These are phyloP conservation scores for Penicillium sp. DNA, from an alignment of 2,329 filamentous ascomycete genomes.

Conservation along the genomic window DNA sequence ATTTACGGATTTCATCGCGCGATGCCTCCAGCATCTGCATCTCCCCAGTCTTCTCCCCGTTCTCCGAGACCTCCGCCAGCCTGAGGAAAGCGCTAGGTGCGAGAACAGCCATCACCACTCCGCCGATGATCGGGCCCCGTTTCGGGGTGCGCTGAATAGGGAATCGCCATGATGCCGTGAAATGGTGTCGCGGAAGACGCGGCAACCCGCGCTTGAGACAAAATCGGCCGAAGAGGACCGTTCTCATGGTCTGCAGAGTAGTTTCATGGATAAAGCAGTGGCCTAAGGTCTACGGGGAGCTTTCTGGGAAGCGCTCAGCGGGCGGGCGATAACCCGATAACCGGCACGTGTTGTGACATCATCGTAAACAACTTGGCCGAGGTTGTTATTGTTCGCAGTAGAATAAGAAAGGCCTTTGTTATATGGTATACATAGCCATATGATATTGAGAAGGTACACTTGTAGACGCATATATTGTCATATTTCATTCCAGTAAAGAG, in stretches of 20 bases:
- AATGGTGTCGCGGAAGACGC: slow-evolving; percentile 39
- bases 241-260: slow-evolving; percentile 51
- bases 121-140: slow-evolving; percentile 31
- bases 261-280: slow-evolving; percentile 14
- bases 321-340: slow-evolving; percentile 14
- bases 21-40: slow-evolving; percentile 85
- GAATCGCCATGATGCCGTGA: slow-evolving; percentile 31
- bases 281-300: too few relatives aligned
- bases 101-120: slow-evolving; percentile 50
- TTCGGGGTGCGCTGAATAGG: slow-evolving; percentile 20
- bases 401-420: too few relatives aligned
- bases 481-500: too few relatives aligned
- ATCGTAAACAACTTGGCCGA: slow-evolving; percentile 13
- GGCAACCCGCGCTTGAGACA: slow-evolving; percentile 49
- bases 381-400: neutral
- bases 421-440: too few relatives aligned
- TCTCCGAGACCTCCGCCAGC: slow-evolving; percentile 56
- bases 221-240: slow-evolving; percentile 55
- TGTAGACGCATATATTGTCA: too few relatives aligned
- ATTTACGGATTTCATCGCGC: slow-evolving; percentile 73
- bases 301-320: neutral
- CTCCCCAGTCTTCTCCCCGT: slow-evolving; percentile 70
- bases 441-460: too few relatives aligned
- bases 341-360: slow-evolving; percentile 30
- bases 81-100: slow-evolving; percentile 64